Evolutionary conservation across 2,329 filamentous ascomycete species (phyloP), one percentile per base, ranked within the genome.

Genomic region (Tothia fuscella): DNA sequence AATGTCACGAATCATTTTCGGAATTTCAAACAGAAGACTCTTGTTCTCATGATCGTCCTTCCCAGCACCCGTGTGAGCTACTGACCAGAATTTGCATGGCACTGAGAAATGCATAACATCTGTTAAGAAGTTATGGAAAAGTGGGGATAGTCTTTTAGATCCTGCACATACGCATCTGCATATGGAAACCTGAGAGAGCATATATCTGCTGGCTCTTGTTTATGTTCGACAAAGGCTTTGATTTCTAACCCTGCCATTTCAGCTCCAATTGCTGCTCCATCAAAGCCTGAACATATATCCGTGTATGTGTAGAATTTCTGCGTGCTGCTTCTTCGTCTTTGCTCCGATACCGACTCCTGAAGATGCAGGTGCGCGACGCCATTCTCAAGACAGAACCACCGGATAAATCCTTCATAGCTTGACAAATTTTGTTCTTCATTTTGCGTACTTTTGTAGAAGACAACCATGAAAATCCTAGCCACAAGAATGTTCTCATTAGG

Each of bases 221-320:
- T 14, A 14, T 10, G 10, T 10, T 29, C 26, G 14, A 29, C 13
- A 10, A 14, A 10, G 14, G 14, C 10, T 10, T 19, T 40, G 10
- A 24, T 9, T 20, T 40, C 19, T 10, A 40, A 3, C 2, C 26
- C 38, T n/a, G 26, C 38, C 20, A 40, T 13, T 14, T 30, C 22
- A 19, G 38, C 38, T 13, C 25, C 38, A 29, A 29, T 28, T 3
- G 38, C 7, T 10, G 38, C 38, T 13, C 38, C 38, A 9, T 28
- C 38, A n/a, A 16, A 6, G 2, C 6, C 7, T 7, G 3, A 14
- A 13, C 38, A 40, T 2, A 40, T 3, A 16, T 40, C 38, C 5
- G 26, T 6, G 1, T 29, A 9, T 4, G 38, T 21, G 16, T 30
- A 32, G n/a, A n/a, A n/a, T n/a, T n/a, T n/a, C n/a, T n/a, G n/a